Evolutionary conservation across 2,329 filamentous ascomycete species (phyloP), one percentile per base, ranked within the genome.

Genomic region (Diaporthe sp.): DNA sequence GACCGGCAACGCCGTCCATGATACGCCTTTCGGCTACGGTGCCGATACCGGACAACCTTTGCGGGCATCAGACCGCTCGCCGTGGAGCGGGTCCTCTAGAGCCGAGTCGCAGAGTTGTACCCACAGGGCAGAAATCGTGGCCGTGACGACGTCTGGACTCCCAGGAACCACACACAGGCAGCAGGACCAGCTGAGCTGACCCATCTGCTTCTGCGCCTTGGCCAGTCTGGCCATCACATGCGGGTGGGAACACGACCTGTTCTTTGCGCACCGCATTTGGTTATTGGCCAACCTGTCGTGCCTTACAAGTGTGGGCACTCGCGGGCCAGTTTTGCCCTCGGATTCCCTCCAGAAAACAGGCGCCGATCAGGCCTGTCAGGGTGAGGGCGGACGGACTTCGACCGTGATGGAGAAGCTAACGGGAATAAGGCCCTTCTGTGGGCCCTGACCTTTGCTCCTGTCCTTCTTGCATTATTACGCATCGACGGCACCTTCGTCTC

Each of bases 11-110:
- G 69, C 69, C 69, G 69, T 71, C 25, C 15, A 40, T 35, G 69
- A 58, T 61, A 42, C 19, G 57, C 50, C 68, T 22, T 58, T 60
- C 58, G 64, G 72, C 60, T 72, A 64, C 42, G 74, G 74, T 69
- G 72, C 74, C 74, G 74, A 76, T 76, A 76, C 74, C 74, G 74
- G 74, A 73, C 50, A 57, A 25, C 38, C 54, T 13, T 68, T n/a
- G 33, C 61, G 74, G 40, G 42, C 35, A 68, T 54, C 45, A 61
- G 38, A 42, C 45, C 35, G 58, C 58, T 67, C 60, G 40, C 42
- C 57, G 68, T 47, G 42, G 38, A 35, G 69, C 42, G 58, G 35
- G 73, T 67, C 42, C 52, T 47, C 45, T 15, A 72, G 22, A 54
- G 64, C 45, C 68, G 50, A 72, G 72, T 58, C 45, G 72, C 72